Conservation (phyloP, 2,329 filamentous ascomycete genomes). For the Ophiostoma himal-ulmi region DNA sequence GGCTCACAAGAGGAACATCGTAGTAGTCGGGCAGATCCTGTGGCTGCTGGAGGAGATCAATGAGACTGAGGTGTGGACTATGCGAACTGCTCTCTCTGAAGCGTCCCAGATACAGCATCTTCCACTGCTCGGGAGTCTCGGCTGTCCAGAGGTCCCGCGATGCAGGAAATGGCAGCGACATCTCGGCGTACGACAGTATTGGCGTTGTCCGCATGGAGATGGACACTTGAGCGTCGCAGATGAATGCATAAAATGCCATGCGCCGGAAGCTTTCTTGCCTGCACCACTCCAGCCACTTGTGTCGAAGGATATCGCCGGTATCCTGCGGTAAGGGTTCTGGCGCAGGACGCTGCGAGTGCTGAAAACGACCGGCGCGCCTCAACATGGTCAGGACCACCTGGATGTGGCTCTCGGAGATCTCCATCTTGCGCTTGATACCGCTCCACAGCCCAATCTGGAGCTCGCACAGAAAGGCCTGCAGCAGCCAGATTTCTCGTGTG, state of each 20-base stretch:
- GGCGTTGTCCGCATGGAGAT: slow-evolving; percentile 61
- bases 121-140: slow-evolving; percentile 58
- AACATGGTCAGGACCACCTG: slow-evolving; percentile 20
- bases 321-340: slow-evolving; percentile 11
- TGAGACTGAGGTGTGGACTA: not conserved
- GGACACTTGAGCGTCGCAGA: slow-evolving; percentile 61
- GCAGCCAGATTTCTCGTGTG: slow-evolving; percentile 40
- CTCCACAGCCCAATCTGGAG: slow-evolving; percentile 51
- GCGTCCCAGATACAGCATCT: slow-evolving; percentile 47
- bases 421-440: slow-evolving; percentile 51
- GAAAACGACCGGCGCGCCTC: slow-evolving; percentile 21
- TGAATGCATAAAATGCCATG: slow-evolving; percentile 59
- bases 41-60: slow-evolving; percentile 20
- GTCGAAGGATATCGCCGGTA: slow-evolving; percentile 14
- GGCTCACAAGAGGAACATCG: slow-evolving; percentile 14
- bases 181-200: slow-evolving; percentile 62
- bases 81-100: not conserved
- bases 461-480: slow-evolving; percentile 45
- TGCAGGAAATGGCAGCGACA: slow-evolving; percentile 60
- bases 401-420: slow-evolving; percentile 47
- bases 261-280: slow-evolving; percentile 31
- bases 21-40: slow-evolving; percentile 18
- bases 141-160: slow-evolving; percentile 61
- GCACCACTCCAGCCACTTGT: slow-evolving; percentile 23
- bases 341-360: not conserved